Evolutionary conservation across 169 alveolate species (phyloP).

Genomic region (Plasmodium blacklocki): DNA sequence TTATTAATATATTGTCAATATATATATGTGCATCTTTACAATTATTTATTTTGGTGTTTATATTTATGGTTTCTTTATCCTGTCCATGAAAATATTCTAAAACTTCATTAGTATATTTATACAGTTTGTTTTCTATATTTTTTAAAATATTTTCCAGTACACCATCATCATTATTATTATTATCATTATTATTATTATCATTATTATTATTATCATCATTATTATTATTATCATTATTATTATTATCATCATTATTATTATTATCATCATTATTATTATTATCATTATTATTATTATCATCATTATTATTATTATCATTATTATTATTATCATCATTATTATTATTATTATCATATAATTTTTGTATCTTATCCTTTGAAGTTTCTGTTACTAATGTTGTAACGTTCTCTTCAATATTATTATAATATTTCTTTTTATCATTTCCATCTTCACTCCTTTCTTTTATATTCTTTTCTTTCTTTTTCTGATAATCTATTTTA

Average conservation of each 20-base stretch:
- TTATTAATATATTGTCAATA: conserved; percentile 77
- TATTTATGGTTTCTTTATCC: conserved; percentile 75
- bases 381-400: too few relatives aligned
- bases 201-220: too few relatives aligned
- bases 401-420: too few relatives aligned
- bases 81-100: conserved; percentile 72
- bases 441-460: background rate
- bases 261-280: too few relatives aligned
- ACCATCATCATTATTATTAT: background rate
- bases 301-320: too few relatives aligned
- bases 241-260: too few relatives aligned
- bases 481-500: background rate
- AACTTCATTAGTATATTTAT: conserved; percentile 77
- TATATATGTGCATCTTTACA: conserved; percentile 76
- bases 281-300: too few relatives aligned
- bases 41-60: conserved; percentile 77
- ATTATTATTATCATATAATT: too few relatives aligned
- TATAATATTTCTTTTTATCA: background rate
- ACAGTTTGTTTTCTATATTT: conserved; percentile 44
- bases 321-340: too few relatives aligned
- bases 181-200: background rate
- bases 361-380: too few relatives aligned
- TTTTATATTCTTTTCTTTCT: background rate
- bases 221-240: too few relatives aligned
- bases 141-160: conserved; percentile 14